phyloP scores from a whole-genome alignment of 139 green algal species.

The Picochlorum sp. region DNA sequence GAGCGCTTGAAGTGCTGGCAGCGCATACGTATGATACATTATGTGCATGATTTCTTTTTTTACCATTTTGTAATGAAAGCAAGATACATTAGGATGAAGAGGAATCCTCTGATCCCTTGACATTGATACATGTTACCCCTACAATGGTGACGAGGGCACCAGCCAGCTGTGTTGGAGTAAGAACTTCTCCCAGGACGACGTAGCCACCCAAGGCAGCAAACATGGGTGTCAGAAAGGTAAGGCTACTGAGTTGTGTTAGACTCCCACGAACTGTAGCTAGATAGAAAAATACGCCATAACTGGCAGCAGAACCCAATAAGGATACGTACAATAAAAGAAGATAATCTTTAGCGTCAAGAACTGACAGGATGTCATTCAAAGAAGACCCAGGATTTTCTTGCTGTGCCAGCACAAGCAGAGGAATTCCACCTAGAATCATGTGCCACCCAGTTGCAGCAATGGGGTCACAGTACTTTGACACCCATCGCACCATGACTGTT shows the following conservation, averaged over 20 bases:
- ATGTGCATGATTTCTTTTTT: neutral
- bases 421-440: constrained; percentile 87
- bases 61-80: neutral
- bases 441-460: constrained; percentile 96
- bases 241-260: constrained; percentile 75
- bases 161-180: constrained; percentile 74
- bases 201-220: constrained; percentile 80
- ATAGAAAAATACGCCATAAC: constrained; percentile 80
- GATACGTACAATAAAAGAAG: constrained; percentile 66
- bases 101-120: neutral
- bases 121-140: constrained; percentile 72
- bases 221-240: constrained; percentile 96
- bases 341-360: constrained; percentile 15
- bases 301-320: constrained; percentile 81
- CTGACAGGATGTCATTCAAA: constrained; percentile 15
- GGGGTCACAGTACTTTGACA: constrained; percentile 67
- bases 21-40: no score
- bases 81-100: no score
- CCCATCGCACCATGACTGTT: constrained; percentile 92
- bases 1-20: neutral
- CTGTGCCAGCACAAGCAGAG: constrained; percentile 45
- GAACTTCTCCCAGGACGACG: constrained; percentile 68
- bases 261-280: constrained; percentile 56
- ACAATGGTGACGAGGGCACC: constrained; percentile 79
- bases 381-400: constrained; percentile 24